Evolutionary conservation across 495 filamentous ascomycete genomes (phyloP).

Genomic region (Aspergillus saccharolyticus): DNA sequence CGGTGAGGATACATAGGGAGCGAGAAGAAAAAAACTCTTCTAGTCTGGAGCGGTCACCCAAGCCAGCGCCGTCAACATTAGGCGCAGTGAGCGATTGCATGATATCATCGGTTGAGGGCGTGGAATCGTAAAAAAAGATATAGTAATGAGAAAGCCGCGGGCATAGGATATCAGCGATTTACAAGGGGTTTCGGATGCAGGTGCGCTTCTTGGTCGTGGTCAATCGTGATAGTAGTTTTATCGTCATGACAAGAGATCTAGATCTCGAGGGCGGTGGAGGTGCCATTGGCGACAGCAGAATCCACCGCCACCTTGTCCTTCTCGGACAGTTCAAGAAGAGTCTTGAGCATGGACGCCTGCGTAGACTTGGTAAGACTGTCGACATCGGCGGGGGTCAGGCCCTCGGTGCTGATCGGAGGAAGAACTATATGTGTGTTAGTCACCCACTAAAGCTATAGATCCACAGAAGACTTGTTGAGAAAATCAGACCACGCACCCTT

Average conservation of each 20-base stretch:
- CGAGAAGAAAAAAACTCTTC: background rate
- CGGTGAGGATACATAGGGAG: background rate
- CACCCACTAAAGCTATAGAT: background rate
- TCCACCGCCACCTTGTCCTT: constrained; percentile 21
- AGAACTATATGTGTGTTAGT: constrained; percentile 51
- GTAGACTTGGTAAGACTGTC: constrained; percentile 68
- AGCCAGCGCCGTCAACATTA: background rate
- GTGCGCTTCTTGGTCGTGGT: background rate
- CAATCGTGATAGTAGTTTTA: background rate
- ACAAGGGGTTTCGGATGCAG: background rate
- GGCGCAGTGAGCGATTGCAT: background rate
- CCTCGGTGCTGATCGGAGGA: constrained; percentile 76
- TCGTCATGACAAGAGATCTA: constrained; percentile 14
- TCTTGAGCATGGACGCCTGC: constrained; percentile 74
- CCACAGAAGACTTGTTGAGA: no score
- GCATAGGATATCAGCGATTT: background rate
- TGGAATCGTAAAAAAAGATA: background rate
- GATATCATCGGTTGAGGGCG: background rate
- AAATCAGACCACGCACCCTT: constrained; percentile 60
- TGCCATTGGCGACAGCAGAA: constrained; percentile 21
- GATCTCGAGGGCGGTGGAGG: constrained; percentile 38
- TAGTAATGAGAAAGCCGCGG: background rate
- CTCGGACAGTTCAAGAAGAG: constrained; percentile 58
- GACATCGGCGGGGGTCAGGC: constrained; percentile 73
- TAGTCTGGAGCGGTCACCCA: background rate